Conservation (phyloP, 108 stramenopile genomes). For the Mayamaea pseudoterrestris region DNA sequence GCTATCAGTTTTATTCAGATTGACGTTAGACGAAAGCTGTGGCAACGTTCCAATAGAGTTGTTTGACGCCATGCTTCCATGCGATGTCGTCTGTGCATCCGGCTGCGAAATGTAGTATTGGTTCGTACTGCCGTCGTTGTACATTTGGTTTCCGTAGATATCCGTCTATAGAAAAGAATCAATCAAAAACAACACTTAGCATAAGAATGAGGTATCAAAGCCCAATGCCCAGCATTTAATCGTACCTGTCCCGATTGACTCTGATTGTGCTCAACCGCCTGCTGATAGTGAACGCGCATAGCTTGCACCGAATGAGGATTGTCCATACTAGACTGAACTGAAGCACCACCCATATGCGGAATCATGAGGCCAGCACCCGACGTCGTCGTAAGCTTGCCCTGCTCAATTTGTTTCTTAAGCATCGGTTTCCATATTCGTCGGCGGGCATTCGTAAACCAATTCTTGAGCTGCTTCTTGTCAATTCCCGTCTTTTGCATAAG, state of each 20-base stretch:
- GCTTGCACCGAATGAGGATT: slow-evolving; percentile 17
- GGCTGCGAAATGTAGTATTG: slow-evolving; percentile 5
- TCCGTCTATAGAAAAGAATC: slow-evolving; percentile 1
- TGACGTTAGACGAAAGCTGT: slow-evolving; percentile 10
- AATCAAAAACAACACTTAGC: not conserved
- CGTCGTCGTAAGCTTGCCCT: slow-evolving; percentile 62
- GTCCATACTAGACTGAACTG: slow-evolving; percentile 6
- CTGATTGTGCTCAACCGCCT: slow-evolving; percentile 22
- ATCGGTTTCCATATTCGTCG: slow-evolving; percentile 94
- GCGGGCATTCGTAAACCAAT: slow-evolving; percentile 93
- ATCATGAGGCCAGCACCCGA: slow-evolving; percentile 37
- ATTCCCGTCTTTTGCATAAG: slow-evolving; percentile 91
- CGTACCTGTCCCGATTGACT: slow-evolving; percentile 20
- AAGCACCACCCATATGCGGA: slow-evolving; percentile 17
- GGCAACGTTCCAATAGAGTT: slow-evolving; percentile 27
- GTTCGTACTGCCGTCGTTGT: slow-evolving; percentile 4
- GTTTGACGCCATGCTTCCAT: slow-evolving; percentile 11
- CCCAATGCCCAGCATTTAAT: slow-evolving; percentile 5
- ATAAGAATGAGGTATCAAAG: not conserved
- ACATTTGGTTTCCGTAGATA: slow-evolving; percentile 7
- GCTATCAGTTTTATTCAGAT: slow-evolving; percentile 72
- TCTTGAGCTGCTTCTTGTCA: slow-evolving; percentile 91
- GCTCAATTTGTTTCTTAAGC: slow-evolving; percentile 83
- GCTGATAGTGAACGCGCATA: slow-evolving; percentile 23
- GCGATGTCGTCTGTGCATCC: not conserved